Evolutionary conservation across 139 green algal species (phyloP), one percentile per base, ranked within the genome.

Genomic region (Chlamydomonas schloesseri): DNA sequence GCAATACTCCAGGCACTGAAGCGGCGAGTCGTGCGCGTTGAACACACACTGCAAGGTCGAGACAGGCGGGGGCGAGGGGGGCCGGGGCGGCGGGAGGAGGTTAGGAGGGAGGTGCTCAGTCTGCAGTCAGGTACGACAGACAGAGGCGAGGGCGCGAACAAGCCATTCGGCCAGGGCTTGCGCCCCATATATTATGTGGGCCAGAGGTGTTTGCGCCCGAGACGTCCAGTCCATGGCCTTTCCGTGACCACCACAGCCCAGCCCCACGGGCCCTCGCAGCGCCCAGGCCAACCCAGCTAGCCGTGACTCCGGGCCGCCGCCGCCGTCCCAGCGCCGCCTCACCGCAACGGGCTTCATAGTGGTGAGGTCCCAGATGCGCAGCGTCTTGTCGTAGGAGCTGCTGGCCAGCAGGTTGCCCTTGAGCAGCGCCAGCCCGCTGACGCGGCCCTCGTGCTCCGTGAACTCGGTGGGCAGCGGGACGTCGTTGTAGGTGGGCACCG

Each of bases 311-410:
- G n/a, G n/a, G n/a, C n/a, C n/a, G n/a, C n/a, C n/a, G n/a, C n/a
- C n/a, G n/a, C n/a, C n/a, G n/a, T n/a, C n/a, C n/a, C n/a, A n/a
- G n/a, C n/a, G n/a, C n/a, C 42, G 42, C 42, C 42, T 50, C 68
- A 86, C 80, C 29, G 82, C 69, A 42, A 96, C 62, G 0, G 85
- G 89, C 86, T 94, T 93, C 89, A 95, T 93, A 47, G 83, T 95
- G 50, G 91, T 89, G 58, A 96, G 90, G 87, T 95, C 92, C 94
- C 94, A 96, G 53, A 93, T 82, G n/a, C 94, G 76, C n/a, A 96
- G 79, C 57, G 72, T 93, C 60, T 87, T 86, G 91, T 96, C 94
- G 81, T 89, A 87, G 29, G 62, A 85, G 58, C 82, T 53, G 46
- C 85, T 90, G 8, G 89, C 89, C 62, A 96, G 88, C 71, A 91